Percentiles rank a stretch among this genome's conserved stretches.
Evolutionary conservation across 352 stramenopile genomes (phyloP).

Genomic region (Salisapilia sapeloensis): DNA sequence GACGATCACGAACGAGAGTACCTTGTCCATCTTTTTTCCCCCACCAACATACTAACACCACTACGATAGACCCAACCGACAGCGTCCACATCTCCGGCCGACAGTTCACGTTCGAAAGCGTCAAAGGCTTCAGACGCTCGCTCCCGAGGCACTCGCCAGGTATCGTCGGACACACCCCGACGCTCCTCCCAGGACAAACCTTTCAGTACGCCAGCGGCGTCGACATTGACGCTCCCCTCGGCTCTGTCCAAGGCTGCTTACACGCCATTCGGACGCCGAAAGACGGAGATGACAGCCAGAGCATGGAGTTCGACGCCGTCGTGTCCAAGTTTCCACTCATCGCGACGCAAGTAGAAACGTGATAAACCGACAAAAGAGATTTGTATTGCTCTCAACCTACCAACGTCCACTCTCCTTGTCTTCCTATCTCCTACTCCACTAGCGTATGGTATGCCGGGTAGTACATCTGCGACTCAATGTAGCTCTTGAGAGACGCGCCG

Average conservation of each 20-base stretch:
- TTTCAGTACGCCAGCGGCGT: slow-evolving; percentile 70
- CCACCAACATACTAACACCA: neutral
- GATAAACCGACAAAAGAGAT: slow-evolving; percentile 3
- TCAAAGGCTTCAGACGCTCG: slow-evolving; percentile 32
- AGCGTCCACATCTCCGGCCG: slow-evolving; percentile 51
- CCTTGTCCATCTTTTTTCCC: neutral
- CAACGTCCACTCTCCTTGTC: too few relatives aligned
- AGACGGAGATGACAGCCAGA: slow-evolving; percentile 11
- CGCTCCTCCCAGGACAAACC: slow-evolving; percentile 43
- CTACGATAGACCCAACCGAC: slow-evolving; percentile 15
- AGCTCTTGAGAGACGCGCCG: slow-evolving; percentile 69
- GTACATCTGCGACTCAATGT: slow-evolving; percentile 91
- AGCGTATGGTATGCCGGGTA: slow-evolving; percentile 88
- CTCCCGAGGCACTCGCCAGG: slow-evolving; percentile 47
- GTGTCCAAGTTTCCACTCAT: slow-evolving; percentile 51
- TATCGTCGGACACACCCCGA: slow-evolving; percentile 44
- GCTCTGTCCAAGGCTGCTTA: slow-evolving; percentile 44
- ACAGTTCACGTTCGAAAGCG: slow-evolving; percentile 65
- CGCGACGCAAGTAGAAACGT: slow-evolving; percentile 6
- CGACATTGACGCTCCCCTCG: slow-evolving; percentile 45
- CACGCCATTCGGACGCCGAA: slow-evolving; percentile 19
- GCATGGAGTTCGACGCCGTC: slow-evolving; percentile 33
- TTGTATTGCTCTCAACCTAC: neutral
- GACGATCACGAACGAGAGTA: slow-evolving; percentile 65
- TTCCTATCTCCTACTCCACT: slow-evolving; percentile 73